A percentile compares a stretch with the other conserved stretches of the same genome.
Evolutionary conservation across 148 eudicot genomes (phyloP).

Genomic region (Rhododendron henanense): DNA sequence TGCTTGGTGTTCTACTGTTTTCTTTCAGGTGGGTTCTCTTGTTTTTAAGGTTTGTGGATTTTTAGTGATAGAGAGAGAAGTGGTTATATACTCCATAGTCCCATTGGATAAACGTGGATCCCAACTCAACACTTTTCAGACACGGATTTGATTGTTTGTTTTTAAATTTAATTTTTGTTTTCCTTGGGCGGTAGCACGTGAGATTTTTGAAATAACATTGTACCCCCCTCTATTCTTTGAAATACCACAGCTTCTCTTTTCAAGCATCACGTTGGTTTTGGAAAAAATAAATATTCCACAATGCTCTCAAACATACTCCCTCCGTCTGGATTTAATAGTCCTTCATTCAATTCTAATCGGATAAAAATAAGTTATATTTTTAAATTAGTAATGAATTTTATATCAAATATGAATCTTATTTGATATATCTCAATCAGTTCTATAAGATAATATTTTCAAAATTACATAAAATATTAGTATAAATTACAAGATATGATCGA

Average conservation of each 20-base stretch:
- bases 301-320: too few relatives aligned
- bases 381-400: too few relatives aligned
- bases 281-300: too few relatives aligned
- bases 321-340: too few relatives aligned
- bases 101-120: background rate
- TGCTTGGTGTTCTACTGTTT: background rate
- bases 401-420: too few relatives aligned
- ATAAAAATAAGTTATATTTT: too few relatives aligned
- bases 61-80: background rate
- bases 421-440: too few relatives aligned
- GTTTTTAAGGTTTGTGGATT: background rate
- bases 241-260: background rate
- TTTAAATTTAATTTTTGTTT: background rate
- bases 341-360: too few relatives aligned
- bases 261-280: background rate
- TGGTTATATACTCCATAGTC: background rate
- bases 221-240: background rate
- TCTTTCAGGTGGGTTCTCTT: background rate
- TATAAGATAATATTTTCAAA: too few relatives aligned
- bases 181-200: background rate
- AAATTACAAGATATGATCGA: too few relatives aligned
- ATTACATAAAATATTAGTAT: too few relatives aligned
- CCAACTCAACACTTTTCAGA: background rate
- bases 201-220: background rate
- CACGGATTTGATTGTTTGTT: background rate